A percentile compares a stretch with the other conserved stretches of the same genome.
Evolutionary conservation across 805 yeast species (phyloP).

Genomic region (Trichomonascus vanleenenianus): DNA sequence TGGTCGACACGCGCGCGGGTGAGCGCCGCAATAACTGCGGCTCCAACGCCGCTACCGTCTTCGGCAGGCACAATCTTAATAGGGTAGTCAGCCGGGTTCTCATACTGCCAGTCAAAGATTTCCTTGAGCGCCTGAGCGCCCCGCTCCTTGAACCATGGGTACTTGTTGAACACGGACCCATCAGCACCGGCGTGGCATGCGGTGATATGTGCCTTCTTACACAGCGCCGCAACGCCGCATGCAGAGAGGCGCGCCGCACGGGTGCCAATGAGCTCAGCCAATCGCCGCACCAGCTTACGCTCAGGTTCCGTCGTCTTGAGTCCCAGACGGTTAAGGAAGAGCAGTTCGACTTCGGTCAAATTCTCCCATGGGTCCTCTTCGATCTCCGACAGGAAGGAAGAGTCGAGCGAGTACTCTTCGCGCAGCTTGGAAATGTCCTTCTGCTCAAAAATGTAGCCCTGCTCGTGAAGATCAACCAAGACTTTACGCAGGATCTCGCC

Average conservation of each 20-base stretch:
- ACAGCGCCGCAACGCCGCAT: slow-evolving; percentile 93
- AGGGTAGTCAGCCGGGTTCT: slow-evolving; percentile 56
- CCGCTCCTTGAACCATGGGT: slow-evolving; percentile 84
- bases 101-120: slow-evolving; percentile 70
- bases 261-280: slow-evolving; percentile 83
- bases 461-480: slow-evolving; percentile 60
- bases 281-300: slow-evolving; percentile 70
- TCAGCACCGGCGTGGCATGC: slow-evolving; percentile 88
- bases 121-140: slow-evolving; percentile 85
- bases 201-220: slow-evolving; percentile 69
- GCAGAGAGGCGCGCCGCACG: slow-evolving; percentile 89
- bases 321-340: slow-evolving; percentile 52
- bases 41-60: slow-evolving; percentile 99
- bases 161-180: slow-evolving; percentile 90
- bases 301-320: slow-evolving; percentile 67
- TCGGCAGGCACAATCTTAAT: slow-evolving; percentile 84
- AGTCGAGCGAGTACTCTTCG: slow-evolving; percentile 69
- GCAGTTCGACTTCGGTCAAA: slow-evolving; percentile 61
- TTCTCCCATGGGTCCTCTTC: slow-evolving; percentile 88
- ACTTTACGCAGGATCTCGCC: slow-evolving; percentile 86
- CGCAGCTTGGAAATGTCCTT: slow-evolving; percentile 62
- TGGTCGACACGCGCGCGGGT: slow-evolving; percentile 69
- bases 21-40: slow-evolving; percentile 95
- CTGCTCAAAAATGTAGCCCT: slow-evolving; percentile 57
- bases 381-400: slow-evolving; percentile 77